Evolutionary conservation across 164 flowering plant genomes (phyloP), one percentile per base, ranked within the genome.

Genomic region (Echeveria elegans): DNA sequence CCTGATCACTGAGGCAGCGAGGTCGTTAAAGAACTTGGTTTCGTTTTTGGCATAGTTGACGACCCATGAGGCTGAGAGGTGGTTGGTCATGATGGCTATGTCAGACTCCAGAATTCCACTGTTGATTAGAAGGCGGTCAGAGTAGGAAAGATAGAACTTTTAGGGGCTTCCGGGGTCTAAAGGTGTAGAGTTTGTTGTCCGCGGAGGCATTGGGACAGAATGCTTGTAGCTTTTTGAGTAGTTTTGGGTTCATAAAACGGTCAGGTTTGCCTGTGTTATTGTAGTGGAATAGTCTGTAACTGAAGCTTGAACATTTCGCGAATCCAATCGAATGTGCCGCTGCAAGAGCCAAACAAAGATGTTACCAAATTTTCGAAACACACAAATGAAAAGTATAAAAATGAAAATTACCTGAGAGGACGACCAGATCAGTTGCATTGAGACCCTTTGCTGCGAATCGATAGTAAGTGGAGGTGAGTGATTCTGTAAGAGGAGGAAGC

Each of bases 301-400:
- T 82, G 79, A 85, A 85, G 24, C 80, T 77, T 67, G 70, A 71
- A 73, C 89, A 85, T 38, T 79, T 87, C 41, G 89, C 87, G 72
- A 77, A 85, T 0, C 89, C 89, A 31, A 85, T 77, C 0, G 87
- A 80, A 72, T 85, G 90, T 10, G 70, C 87, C 14, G 87, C 87
- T 82, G 73, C 45, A 53, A 24, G 29, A 72, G 14, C 8, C 4
- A 48, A 48, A 18, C 0, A 48, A 48, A 45, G 2, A 15, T 5
- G 19, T 2, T 15, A 10, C 8, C 50, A 45, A 14, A n/a, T n/a
- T n/a, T n/a, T n/a, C n/a, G n/a, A n/a, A n/a, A n/a, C n/a, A 38
- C 41, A 8, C 12, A 14, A 38, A 38, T 38, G 31, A 37, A 29
- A 38, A 23, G 31, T 37, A n/a, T n/a, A n/a, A 3, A 40, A 38